Percentiles rank a stretch among this genome's conserved stretches.
Evolutionary conservation across 257 asterid species (phyloP).

Genomic region (Solanum arcanum): DNA sequence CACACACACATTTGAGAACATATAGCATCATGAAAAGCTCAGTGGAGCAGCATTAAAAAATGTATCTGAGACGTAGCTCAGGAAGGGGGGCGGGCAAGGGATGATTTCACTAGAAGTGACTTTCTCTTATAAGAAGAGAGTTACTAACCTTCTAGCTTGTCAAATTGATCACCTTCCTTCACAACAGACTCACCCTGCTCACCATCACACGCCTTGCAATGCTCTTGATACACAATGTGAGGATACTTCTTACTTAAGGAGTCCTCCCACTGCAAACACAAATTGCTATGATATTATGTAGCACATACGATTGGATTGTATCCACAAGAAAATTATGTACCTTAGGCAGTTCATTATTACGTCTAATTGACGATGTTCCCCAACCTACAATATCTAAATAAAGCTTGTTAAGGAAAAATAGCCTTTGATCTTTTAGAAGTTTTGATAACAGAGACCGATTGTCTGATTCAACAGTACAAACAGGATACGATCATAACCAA

Average conservation of each 20-base stretch:
- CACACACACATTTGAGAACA: not conserved
- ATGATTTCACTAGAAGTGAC: not conserved
- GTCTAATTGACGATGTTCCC: slow-evolving; percentile 96
- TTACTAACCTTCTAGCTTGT: slow-evolving; percentile 77
- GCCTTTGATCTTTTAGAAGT: not conserved
- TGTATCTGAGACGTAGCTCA: not conserved
- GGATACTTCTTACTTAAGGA: slow-evolving; percentile 75
- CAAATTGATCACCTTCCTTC: slow-evolving; percentile 36
- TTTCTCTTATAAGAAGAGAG: not conserved
- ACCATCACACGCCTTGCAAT: slow-evolving; percentile 63
- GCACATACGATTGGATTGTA: not conserved
- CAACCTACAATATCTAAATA: slow-evolving; percentile 89
- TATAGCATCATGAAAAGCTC: not conserved
- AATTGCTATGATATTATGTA: not conserved
- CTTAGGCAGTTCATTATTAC: slow-evolving; percentile 85
- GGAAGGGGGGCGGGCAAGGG: not conserved
- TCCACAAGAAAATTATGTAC: slow-evolving; percentile 19
- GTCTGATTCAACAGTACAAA: not conserved
- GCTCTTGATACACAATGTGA: slow-evolving; percentile 89
- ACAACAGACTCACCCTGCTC: slow-evolving; percentile 35
- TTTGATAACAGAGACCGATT: not conserved
- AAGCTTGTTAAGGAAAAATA: slow-evolving; percentile 24
- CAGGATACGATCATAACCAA: slow-evolving; percentile 93
- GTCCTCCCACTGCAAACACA: slow-evolving; percentile 74
- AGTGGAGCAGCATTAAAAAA: not conserved